These are phyloP conservation scores for Magnolia officinalis DNA, from an alignment of 164 flowering plant genomes.

Conservation along the genomic window DNA sequence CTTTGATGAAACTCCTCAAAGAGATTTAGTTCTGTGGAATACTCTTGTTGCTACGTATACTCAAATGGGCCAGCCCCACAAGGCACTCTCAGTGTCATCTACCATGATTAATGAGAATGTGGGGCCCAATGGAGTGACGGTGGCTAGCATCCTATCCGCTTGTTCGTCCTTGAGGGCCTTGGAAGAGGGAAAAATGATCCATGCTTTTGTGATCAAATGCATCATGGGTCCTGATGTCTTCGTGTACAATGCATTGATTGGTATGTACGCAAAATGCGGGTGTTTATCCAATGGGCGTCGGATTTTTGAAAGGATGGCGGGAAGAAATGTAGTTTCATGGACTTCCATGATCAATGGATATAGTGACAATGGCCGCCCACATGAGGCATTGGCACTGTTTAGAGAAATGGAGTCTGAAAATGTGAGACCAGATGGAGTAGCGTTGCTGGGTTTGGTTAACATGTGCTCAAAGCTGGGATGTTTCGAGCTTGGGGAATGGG, in stretches of 20 bases:
- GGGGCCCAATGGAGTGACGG: conserved; percentile 29
- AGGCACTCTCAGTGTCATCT: conserved; percentile 18
- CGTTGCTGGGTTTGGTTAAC: conserved; percentile 30
- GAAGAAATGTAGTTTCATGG: conserved; percentile 35
- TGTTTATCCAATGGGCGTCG: conserved; percentile 17
- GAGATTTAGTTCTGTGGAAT: conserved; percentile 36
- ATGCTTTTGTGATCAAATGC: conserved; percentile 26
- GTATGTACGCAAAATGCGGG: conserved; percentile 36
- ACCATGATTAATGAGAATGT: conserved; percentile 20
- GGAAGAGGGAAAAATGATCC: conserved; percentile 28
- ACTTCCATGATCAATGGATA: conserved; percentile 38
- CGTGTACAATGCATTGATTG: conserved; percentile 33
- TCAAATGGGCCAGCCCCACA: conserved; percentile 8
- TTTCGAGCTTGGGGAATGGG: conserved; percentile 24
- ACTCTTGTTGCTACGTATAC: conserved; percentile 28
- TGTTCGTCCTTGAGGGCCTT: conserved; percentile 27
- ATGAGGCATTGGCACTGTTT: conserved; percentile 27
- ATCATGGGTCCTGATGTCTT: conserved; percentile 21
- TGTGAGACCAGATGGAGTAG: conserved; percentile 29
- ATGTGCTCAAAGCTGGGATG: conserved; percentile 34
- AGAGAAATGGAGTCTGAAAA: conserved; percentile 31
- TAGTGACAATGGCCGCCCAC: conserved; percentile 9
- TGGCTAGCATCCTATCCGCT: conserved; percentile 30
- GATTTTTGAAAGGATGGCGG: conserved; percentile 31
- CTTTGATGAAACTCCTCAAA: conserved; percentile 31